Conservation (phyloP, 176 grass and related monocot species). For the Saccharum spontaneum region DNA sequence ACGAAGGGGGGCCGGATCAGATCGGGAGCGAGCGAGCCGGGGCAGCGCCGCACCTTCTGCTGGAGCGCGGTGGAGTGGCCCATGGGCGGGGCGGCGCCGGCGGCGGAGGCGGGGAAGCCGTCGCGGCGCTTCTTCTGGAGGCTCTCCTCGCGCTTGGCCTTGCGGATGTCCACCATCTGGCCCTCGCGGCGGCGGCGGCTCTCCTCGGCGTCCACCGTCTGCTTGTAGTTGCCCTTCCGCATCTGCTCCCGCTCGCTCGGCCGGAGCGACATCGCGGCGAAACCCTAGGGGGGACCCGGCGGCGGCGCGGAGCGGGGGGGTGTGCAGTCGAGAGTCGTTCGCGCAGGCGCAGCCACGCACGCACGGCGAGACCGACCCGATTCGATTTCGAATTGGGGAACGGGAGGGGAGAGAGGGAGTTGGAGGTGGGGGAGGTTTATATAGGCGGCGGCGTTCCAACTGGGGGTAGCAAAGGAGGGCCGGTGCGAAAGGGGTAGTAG, state of each 20-base stretch:
- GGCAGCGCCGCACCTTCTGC: constrained; percentile 50
- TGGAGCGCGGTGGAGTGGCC: constrained; percentile 49
- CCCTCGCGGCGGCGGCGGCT: constrained; percentile 69
- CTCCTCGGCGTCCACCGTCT: constrained; percentile 80
- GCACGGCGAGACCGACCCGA: not conserved
- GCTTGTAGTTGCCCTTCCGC: constrained; percentile 74
- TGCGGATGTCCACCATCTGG: constrained; percentile 80
- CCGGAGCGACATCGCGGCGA: constrained; percentile 68
- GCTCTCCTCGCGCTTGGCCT: constrained; percentile 70
- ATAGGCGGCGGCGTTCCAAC: too few species aligned
- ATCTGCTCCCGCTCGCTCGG: constrained; percentile 68
- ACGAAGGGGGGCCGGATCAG: not conserved
- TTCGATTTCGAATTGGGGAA: constrained; percentile 58
- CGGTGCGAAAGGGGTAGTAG: too few species aligned
- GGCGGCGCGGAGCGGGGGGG: not conserved
- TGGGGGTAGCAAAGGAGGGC: too few species aligned
- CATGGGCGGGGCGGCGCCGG: constrained; percentile 10
- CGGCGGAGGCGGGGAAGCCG: constrained; percentile 38
- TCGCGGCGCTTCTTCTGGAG: constrained; percentile 83
- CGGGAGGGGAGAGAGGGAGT: not conserved
- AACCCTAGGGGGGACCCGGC: constrained; percentile 28
- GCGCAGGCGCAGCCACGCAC: constrained; percentile 23
- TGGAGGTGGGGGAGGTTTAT: not conserved
- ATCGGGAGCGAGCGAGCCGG: not conserved
- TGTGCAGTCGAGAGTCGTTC: constrained; percentile 18